Evolutionary conservation across 2,329 filamentous ascomycete genomes (phyloP).

Genomic region (Sporothrix protearum): DNA sequence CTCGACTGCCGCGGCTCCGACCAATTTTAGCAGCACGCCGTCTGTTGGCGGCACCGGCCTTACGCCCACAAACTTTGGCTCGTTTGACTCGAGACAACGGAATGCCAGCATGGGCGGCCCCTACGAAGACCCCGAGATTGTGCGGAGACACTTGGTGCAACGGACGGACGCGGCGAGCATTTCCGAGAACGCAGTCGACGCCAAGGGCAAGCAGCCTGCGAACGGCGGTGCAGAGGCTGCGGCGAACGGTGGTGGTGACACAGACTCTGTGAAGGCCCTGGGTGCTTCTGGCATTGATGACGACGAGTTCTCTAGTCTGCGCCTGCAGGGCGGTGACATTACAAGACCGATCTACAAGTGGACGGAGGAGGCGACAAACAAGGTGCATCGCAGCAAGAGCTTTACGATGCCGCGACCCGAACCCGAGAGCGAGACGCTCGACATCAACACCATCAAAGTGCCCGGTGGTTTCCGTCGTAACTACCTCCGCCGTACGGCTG

Average conservation of each 20-base stretch:
- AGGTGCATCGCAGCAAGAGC: conserved; percentile 77
- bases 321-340: conserved; percentile 89
- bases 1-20: conserved; percentile 40
- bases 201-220: conserved; percentile 54
- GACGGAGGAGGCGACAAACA: conserved; percentile 79
- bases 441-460: conserved; percentile 87
- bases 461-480: conserved; percentile 92
- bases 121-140: conserved; percentile 85
- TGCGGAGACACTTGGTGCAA: conserved; percentile 82
- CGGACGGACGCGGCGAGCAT: conserved; percentile 54
- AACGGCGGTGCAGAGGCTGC: conserved; percentile 30
- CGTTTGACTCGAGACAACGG: conserved; percentile 68
- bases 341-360: conserved; percentile 95
- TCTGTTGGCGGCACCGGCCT: conserved; percentile 42
- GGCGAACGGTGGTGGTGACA: conserved; percentile 35
- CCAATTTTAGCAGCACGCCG: conserved; percentile 19
- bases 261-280: conserved; percentile 25
- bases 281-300: conserved; percentile 44
- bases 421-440: conserved; percentile 73
- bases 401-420: conserved; percentile 75
- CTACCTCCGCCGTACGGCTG: conserved; percentile 73
- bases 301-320: conserved; percentile 89
- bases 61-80: conserved; percentile 75
- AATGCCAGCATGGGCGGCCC: conserved; percentile 51
- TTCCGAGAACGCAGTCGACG: conserved; percentile 48